Evolutionary conservation across 768 basidiomycete genomes (phyloP).

Genomic region (Boletus eberwhitei): DNA sequence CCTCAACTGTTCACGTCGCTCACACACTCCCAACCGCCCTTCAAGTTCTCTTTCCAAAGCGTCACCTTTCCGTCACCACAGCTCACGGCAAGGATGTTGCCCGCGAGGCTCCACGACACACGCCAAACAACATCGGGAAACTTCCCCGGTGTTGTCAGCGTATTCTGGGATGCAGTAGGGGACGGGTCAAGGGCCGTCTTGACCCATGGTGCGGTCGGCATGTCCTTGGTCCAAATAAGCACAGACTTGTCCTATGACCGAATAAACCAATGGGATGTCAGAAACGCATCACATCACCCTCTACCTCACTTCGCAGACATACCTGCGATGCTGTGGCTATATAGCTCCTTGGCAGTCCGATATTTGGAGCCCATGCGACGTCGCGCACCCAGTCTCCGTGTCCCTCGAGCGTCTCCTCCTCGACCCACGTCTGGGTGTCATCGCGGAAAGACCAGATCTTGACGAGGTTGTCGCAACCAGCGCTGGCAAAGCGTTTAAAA

Average conservation of each 20-base stretch:
- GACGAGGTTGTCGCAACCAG: slow-evolving; percentile 94
- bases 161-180: slow-evolving; percentile 41
- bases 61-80: slow-evolving; percentile 98
- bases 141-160: slow-evolving; percentile 57
- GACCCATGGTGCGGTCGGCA: slow-evolving; percentile 69
- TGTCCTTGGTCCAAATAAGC: slow-evolving; percentile 87
- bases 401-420: slow-evolving; percentile 87
- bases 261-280: neutral
- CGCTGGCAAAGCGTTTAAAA: slow-evolving; percentile 91
- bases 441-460: slow-evolving; percentile 92
- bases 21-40: slow-evolving; percentile 95
- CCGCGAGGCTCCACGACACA: slow-evolving; percentile 97
- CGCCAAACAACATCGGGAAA: slow-evolving; percentile 99
- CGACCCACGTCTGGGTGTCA: slow-evolving; percentile 83
- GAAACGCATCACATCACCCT: neutral
- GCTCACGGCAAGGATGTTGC: slow-evolving; percentile 93
- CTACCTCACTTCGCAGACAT: slow-evolving; percentile 9
- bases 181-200: slow-evolving; percentile 79
- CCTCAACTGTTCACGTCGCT: slow-evolving; percentile 85
- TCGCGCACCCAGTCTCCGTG: slow-evolving; percentile 98
- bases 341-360: slow-evolving; percentile 90
- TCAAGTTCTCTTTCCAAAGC: slow-evolving; percentile 96
- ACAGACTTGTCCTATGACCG: slow-evolving; percentile 70
- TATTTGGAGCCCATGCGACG: slow-evolving; percentile 98
- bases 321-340: slow-evolving; percentile 94